Evolutionary conservation across 1,284 basidiomycete genomes (phyloP), one percentile per base, ranked within the genome.

Genomic region (Hymenochaete sp.): DNA sequence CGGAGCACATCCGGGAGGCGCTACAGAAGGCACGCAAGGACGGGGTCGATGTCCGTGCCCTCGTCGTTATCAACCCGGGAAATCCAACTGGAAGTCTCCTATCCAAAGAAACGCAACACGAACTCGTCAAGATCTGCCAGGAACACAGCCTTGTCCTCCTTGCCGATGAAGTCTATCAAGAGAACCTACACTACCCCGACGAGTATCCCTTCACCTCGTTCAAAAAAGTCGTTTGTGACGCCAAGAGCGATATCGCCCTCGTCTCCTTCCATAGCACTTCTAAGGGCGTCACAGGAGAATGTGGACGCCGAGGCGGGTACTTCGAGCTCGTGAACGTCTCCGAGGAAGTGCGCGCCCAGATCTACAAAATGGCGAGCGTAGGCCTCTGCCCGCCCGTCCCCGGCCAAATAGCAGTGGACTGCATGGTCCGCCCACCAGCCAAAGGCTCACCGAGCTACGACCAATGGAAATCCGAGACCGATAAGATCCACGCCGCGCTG

Each of bases 101-200:
- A 9, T 75, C 81, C 50, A 70, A 76, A 49, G 55, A 65, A 38
- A 86, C 83, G 18, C 88, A 92, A 71, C 68, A 75, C 51, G 67
- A 73, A 42, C 75, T 97, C 52, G 77, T 95, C 16, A 66, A 76
- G 38, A 66, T 96, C 13, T 93, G 91, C 66, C 86, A 92, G 62
- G 72, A 85, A 55, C 72, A 96, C 64, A 70, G 71, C n/a, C 77
- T 97, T 47, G 80, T 95, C 13, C 76, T 97, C 37, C 75, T 96
- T 52, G 93, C 93, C 0, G 93, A 97, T 62, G 93, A 97, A 63
- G 93, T 97, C 8, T 96, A 97, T 71, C 93, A 97, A 64, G 71
- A 70, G 56, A 97, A 97, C 70, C 76, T 96, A 39, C 93, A 93
- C 67, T 70, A 74, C 43, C 69, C 67, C 33, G 58, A 65, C 5